Conservation (phyloP, 164 flowering plant species). For the Vitis cinerea region DNA sequence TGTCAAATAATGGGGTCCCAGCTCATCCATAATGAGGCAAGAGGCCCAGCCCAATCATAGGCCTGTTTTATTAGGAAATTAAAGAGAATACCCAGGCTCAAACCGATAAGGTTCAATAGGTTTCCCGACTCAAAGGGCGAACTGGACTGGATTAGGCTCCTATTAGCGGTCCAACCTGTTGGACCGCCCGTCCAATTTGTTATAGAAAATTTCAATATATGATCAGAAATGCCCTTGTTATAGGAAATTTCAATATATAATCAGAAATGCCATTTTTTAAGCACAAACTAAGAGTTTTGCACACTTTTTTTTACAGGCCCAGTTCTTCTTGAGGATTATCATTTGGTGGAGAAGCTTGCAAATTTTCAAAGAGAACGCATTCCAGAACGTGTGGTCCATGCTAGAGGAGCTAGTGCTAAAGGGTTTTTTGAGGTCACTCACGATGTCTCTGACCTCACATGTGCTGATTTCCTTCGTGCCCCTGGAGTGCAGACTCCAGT, state of each 20-base stretch:
- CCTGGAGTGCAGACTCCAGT: constrained; percentile 99
- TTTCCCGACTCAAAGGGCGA: no score
- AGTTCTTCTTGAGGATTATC: constrained; percentile 95
- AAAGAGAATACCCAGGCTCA: no score
- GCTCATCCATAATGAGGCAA: no score
- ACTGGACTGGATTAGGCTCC: no score
- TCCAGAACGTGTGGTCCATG: constrained; percentile 99
- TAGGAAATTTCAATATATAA: no score
- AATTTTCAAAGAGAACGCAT: constrained; percentile 86
- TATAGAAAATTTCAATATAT: no score
- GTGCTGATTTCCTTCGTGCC: constrained; percentile 95
- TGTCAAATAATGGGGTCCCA: no score
- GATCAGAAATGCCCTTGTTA: background rate
- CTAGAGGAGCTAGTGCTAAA: constrained; percentile 99
- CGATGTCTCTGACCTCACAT: constrained; percentile 79
- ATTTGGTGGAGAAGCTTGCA: constrained; percentile 91
- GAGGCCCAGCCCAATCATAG: no score
- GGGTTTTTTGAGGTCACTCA: constrained; percentile 99
- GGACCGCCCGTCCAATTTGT: no score
- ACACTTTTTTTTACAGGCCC: constrained; percentile 58
- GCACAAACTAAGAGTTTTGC: background rate
- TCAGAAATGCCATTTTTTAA: background rate
- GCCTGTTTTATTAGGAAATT: no score
- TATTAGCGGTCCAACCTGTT: no score
- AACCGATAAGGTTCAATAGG: no score